Conservation (phyloP, 345 rosid species). For the Lagerstroemia speciosa region DNA sequence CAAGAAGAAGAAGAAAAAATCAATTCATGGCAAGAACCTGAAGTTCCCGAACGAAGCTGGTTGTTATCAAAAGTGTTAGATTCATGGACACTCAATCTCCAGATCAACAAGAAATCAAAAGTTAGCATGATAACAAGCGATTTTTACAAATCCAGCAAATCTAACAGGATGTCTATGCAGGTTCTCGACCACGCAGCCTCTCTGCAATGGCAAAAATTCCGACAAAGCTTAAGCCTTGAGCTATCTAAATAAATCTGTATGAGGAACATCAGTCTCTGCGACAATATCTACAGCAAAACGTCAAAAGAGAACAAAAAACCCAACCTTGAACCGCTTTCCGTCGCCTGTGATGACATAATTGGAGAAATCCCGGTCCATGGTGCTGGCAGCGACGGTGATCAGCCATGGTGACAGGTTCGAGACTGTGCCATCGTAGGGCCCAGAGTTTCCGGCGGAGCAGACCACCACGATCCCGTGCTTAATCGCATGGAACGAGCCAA, state of each 20-base stretch:
- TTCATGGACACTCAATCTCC: neutral
- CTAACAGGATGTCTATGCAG: neutral
- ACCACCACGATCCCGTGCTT: conserved; percentile 51
- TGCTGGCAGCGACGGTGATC: conserved; percentile 87
- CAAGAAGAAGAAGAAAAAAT: neutral
- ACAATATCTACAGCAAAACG: neutral
- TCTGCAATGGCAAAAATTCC: neutral
- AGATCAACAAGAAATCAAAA: neutral
- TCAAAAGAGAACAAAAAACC: neutral
- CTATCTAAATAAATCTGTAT: neutral
- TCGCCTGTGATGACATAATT: conserved; percentile 53
- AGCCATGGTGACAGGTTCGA: conserved; percentile 75
- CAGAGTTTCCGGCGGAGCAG: conserved; percentile 76
- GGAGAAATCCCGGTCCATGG: conserved; percentile 78
- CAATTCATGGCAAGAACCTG: neutral
- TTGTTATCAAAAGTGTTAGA: neutral
- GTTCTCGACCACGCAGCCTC: neutral
- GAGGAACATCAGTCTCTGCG: neutral
- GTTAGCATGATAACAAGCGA: neutral
- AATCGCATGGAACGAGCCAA: conserved; percentile 77
- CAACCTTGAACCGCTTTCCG: conserved; percentile 50
- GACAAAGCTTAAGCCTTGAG: neutral
- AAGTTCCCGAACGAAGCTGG: neutral
- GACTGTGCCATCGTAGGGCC: conserved; percentile 56
- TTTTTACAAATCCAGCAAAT: neutral